Evolutionary conservation across 1,139 yeast genomes (phyloP), one percentile per base, ranked within the genome.

Genomic region (Pichia sorboxylosa): DNA sequence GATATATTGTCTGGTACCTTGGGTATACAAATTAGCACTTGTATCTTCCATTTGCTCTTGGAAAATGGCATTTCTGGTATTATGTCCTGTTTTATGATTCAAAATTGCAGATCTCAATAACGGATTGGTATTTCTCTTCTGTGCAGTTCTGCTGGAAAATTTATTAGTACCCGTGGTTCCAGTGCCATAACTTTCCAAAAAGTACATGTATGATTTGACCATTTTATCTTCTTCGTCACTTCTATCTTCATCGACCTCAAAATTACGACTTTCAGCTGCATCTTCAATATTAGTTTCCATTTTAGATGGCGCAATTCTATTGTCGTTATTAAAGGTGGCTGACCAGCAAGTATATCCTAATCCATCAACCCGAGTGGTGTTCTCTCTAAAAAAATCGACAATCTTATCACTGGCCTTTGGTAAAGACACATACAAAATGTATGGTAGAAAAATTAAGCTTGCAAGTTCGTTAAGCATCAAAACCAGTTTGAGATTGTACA

Each of bases 301-400:
- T 6, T 17, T 28, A 6, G 47, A 42, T 32, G 51, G 57, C 37
- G 63, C 68, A 44, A 69, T 65, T 43, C 66, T 71, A 38, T 73
- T 70, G 43, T 77, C 80, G 40, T 78, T 72, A 46, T 82, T 81
- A 56, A 90, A 92, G 74, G 83, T 81, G 3, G 98, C 97, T 63
- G 77, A 84, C 27, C 83, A 78, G 51, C 98, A 90, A 24, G 90
- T 94, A 48, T 87, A 81, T 0, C 98, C 99, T 28, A 90, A 61
- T 0, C 96, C 97, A 57, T 87, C 97, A 30, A 87, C 84, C 52
- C 87, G 92, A 10, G 85, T 75, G 9, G 94, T 76, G 45, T 73
- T 79, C 40, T 90, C 96, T 36, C 97, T 59, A 55, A 87, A 83
- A 49, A 90, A 90, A 51, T 90, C 97, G 24, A 90, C 71, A 27